phyloP scores from a whole-genome alignment of 495 filamentous ascomycete genomes.

The Neurospora sp. region DNA sequence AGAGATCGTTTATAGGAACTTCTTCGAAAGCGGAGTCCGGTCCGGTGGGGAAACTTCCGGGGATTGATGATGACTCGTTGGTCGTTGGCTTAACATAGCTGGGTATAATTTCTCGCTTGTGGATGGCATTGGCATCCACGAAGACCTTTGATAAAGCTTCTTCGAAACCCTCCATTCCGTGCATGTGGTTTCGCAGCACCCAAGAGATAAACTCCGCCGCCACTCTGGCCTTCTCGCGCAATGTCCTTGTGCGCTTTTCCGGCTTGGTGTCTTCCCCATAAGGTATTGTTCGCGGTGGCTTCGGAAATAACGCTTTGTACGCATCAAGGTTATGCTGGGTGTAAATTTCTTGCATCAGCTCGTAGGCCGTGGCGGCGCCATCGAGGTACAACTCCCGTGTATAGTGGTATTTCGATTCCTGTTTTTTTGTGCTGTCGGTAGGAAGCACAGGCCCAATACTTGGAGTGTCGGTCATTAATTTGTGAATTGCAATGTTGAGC shows the following conservation, averaged over 20 bases:
- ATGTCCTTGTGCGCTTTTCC: not conserved
- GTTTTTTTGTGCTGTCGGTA: not conserved
- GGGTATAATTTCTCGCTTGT: slow-evolving; percentile 27
- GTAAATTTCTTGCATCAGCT: not conserved
- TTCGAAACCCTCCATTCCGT: not conserved
- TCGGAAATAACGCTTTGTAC: not conserved
- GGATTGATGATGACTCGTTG: slow-evolving; percentile 1
- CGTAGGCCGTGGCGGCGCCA: not conserved
- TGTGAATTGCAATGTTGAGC: slow-evolving; percentile 13
- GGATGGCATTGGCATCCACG: slow-evolving; percentile 26
- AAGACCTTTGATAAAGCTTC: slow-evolving; percentile 18
- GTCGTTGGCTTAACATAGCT: slow-evolving; percentile 11
- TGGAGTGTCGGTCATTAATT: slow-evolving; percentile 1
- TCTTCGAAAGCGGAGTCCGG: slow-evolving; percentile 10
- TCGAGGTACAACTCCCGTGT: not conserved
- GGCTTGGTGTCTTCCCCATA: not conserved
- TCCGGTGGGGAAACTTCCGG: slow-evolving; percentile 9
- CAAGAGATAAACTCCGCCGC: not conserved
- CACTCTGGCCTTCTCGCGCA: not conserved
- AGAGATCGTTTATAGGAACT: slow-evolving; percentile 10
- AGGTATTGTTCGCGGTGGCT: not conserved
- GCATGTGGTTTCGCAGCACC: not conserved
- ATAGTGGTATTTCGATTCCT: not conserved
- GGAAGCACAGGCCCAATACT: not conserved
- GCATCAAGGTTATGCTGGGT: not conserved